These are phyloP conservation scores for Dendrocalamus sinicus DNA, from an alignment of 176 grass and related monocot genomes.

Conservation along the genomic window DNA sequence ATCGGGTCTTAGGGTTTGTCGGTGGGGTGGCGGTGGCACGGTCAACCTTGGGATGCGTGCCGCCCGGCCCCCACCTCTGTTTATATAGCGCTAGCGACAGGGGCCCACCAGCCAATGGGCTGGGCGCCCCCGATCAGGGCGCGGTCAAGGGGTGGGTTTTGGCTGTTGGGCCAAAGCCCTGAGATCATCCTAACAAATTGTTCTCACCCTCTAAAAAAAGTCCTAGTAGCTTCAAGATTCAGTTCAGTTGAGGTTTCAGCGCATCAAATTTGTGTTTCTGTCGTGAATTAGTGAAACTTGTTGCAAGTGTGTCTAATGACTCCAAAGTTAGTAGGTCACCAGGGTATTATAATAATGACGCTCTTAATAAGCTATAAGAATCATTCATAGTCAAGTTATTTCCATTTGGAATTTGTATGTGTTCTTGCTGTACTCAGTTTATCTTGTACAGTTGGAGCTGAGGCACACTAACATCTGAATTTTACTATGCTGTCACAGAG, in stretches of 20 bases:
- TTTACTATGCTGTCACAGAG: conserved; percentile 61
- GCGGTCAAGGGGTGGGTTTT: no score
- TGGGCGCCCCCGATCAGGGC: no score
- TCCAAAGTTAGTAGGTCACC: not conserved
- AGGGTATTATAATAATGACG: conserved; percentile 14
- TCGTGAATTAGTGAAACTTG: conserved; percentile 35
- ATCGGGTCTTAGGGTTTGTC: no score
- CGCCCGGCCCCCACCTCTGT: no score
- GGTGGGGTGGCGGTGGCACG: no score
- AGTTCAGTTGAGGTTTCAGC: not conserved
- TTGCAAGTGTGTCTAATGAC: not conserved
- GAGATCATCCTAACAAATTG: no score
- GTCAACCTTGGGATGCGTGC: no score
- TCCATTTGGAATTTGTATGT: conserved; percentile 26
- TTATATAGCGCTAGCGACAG: no score
- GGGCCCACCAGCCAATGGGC: no score
- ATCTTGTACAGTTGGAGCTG: conserved; percentile 21
- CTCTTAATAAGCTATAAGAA: conserved; percentile 1
- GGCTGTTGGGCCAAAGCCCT: no score
- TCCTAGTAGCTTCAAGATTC: not conserved
- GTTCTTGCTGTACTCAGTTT: conserved; percentile 1
- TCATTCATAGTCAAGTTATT: not conserved
- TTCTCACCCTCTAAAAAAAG: not conserved
- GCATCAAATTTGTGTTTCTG: conserved; percentile 6
- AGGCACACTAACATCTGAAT: conserved; percentile 40